Base-by-base conservation (phyloP, 352 stramenopile species). In the Globisporangium mamillatum region DNA sequence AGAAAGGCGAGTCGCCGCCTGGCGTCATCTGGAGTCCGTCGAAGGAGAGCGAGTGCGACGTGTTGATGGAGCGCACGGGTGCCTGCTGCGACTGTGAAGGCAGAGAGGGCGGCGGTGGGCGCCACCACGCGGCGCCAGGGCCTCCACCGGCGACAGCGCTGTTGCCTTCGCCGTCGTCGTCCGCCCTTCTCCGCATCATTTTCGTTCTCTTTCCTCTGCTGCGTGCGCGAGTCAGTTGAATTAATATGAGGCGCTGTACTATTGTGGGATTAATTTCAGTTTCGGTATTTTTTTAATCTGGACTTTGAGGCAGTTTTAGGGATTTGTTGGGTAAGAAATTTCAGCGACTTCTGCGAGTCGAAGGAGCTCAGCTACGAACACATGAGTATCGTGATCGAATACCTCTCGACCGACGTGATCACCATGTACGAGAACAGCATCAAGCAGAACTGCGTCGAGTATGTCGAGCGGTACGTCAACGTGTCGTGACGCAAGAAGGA, bases 1-100 rank as follows among this genome's bases (percentile, higher is more conserved):
- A 66, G 20, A 55, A 53, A 8, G 66, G 66, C 36, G 66, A 70
- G 8, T 57, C 46, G 9, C 24, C 44, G 53, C 22, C 24, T 22
- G 61, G 36, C n/a, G 29, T 22, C 25, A 52, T 52, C 18, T n/a
- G 20, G 6, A 56, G 38, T n/a, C 14, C 38, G 3, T 29, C 41
- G 4, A n/a, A 18, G 6, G 18, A 25, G 16, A 53, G 59, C 16
- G 20, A 25, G 16, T 1, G 10, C 59, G 38, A 10, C 38, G 36
- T 55, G 56, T 25, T 41, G 56, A 44, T 61, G 10, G 29, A n/a
- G 56, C 32, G 55, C 7, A 24, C 24, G 14, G 27, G 14, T 12
- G 25, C 24, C 4, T 32, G 50, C 14, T 58, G 53, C 9, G 22
- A 0, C 8, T 58, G 54, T 38, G 32, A 3, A 38, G 52, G 5